A percentile compares a stretch with the other conserved stretches of the same genome.
Evolutionary conservation across 257 asterid species (phyloP).

Genomic region (Solanum verrucosum): DNA sequence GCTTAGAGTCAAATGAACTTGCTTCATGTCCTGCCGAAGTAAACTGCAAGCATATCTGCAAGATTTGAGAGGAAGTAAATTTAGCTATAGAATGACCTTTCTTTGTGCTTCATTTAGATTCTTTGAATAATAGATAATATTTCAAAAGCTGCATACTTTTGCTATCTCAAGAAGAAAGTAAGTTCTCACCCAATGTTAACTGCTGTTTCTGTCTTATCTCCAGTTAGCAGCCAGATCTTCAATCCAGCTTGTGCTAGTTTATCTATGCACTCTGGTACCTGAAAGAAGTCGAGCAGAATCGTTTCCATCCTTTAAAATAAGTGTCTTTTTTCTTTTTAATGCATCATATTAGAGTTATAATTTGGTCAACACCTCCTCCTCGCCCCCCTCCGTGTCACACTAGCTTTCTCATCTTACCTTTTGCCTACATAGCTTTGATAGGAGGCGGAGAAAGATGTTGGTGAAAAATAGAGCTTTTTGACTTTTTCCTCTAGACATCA

Average conservation of each 20-base stretch:
- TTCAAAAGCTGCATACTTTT: not conserved
- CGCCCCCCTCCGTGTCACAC: not conserved
- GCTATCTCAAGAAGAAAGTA: conserved; percentile 18
- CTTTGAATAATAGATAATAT: not conserved
- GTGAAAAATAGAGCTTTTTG: not conserved
- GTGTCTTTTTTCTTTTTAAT: not conserved
- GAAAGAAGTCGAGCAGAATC: not conserved
- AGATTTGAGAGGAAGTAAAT: not conserved
- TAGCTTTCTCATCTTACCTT: not conserved
- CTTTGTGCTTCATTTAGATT: not conserved
- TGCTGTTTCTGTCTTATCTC: conserved; percentile 99
- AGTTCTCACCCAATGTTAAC: conserved; percentile 75
- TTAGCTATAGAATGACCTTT: not conserved
- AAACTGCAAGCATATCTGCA: conserved; percentile 91
- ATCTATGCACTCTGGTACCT: conserved; percentile 99
- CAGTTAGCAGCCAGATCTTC: conserved; percentile 97
- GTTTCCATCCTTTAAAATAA: not conserved
- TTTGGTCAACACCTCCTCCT: not conserved
- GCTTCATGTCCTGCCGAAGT: conserved; percentile 98
- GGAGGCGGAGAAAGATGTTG: not conserved
- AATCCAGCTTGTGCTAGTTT: conserved; percentile 97
- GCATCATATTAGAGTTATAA: not conserved
- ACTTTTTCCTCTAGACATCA: not conserved
- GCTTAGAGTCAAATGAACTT: conserved; percentile 58
- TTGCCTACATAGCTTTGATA: not conserved